phyloP scores from a whole-genome alignment of 257 asterid genomes.

The Coffea eugenioides region DNA sequence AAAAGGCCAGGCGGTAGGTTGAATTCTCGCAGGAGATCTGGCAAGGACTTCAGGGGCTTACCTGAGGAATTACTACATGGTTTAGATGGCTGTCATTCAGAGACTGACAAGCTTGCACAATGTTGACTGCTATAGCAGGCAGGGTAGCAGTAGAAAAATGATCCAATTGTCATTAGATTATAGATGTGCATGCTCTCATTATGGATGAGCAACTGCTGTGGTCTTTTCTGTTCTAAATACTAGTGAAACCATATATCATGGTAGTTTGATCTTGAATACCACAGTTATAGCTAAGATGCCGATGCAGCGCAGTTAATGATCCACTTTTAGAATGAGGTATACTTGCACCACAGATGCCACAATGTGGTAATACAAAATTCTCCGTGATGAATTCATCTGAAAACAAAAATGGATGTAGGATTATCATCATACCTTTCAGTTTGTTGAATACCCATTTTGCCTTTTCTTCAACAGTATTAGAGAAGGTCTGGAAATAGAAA shows the following conservation, averaged over 20 bases:
- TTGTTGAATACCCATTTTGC: slow-evolving; percentile 98
- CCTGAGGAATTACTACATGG: slow-evolving; percentile 39
- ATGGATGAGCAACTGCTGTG: neutral
- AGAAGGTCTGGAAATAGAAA: slow-evolving; percentile 54
- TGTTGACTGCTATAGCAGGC: neutral
- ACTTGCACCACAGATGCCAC: neutral
- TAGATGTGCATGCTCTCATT: neutral
- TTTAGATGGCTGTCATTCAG: neutral
- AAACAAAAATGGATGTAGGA: neutral
- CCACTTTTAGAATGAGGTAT: neutral
- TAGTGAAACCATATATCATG: neutral
- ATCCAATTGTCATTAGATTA: neutral
- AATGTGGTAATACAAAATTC: neutral
- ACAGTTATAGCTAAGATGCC: neutral
- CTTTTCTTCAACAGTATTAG: slow-evolving; percentile 89
- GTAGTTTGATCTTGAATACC: neutral
- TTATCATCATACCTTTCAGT: slow-evolving; percentile 65
- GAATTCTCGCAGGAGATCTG: slow-evolving; percentile 75
- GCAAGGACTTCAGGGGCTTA: slow-evolving; percentile 63
- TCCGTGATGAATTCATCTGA: neutral
- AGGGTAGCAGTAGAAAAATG: neutral
- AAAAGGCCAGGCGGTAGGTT: slow-evolving; percentile 86
- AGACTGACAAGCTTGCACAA: neutral
- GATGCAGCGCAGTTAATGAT: neutral
- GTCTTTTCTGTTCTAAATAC: neutral